Conservation (phyloP, 192 early-diverging fungal genomes). For the Coemansia sp. region DNA sequence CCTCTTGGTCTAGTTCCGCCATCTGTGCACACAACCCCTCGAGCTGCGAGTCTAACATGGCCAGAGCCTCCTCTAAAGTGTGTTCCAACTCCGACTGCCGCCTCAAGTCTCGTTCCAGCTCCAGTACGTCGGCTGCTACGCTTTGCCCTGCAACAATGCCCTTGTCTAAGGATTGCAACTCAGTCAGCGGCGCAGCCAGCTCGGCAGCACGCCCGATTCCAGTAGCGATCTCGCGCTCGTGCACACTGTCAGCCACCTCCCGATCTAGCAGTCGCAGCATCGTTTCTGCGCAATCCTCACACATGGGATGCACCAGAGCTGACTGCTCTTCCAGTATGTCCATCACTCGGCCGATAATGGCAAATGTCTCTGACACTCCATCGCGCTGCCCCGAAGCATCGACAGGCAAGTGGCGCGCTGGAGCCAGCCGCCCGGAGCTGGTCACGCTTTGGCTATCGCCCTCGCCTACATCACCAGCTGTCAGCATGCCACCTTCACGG, state of each 20-base stretch:
- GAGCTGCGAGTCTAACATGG: slow-evolving; percentile 52
- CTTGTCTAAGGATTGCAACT: slow-evolving; percentile 8
- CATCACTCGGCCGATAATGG: slow-evolving; percentile 64
- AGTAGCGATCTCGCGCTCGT: slow-evolving; percentile 76
- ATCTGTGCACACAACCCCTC: slow-evolving; percentile 47
- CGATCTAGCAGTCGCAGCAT: slow-evolving; percentile 70
- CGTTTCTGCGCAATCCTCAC: slow-evolving; percentile 88
- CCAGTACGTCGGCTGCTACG: slow-evolving; percentile 55
- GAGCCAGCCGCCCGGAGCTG: slow-evolving; percentile 5
- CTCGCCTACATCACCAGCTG: not conserved
- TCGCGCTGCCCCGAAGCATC: slow-evolving; percentile 14
- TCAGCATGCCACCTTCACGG: not conserved
- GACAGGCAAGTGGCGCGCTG: not conserved
- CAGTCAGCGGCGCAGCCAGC: slow-evolving; percentile 18
- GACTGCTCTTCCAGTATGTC: slow-evolving; percentile 77
- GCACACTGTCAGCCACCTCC: slow-evolving; percentile 67
- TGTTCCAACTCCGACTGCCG: slow-evolving; percentile 53
- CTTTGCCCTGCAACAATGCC: not conserved
- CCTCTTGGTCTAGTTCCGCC: slow-evolving; percentile 54
- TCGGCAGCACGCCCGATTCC: slow-evolving; percentile 67
- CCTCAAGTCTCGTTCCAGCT: slow-evolving; percentile 59
- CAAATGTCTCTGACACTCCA: slow-evolving; percentile 40
- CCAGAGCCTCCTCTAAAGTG: slow-evolving; percentile 47
- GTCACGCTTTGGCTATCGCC: slow-evolving; percentile 2
- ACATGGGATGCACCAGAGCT: slow-evolving; percentile 80